Evolutionary conservation across 495 filamentous ascomycete genomes (phyloP).

Genomic region (Penicillium cataractarum): DNA sequence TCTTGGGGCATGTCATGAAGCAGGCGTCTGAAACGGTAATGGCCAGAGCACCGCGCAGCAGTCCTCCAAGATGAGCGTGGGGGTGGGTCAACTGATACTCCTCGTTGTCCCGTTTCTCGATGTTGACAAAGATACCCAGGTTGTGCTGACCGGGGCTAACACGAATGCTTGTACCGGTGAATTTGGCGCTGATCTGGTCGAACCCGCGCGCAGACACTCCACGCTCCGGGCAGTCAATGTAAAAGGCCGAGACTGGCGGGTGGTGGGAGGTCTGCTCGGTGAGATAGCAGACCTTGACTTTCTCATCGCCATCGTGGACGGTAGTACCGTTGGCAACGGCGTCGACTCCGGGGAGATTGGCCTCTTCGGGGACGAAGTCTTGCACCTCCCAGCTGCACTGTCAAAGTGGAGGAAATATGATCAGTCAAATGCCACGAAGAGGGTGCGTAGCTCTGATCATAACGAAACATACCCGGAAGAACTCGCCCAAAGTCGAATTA

Average conservation of each 20-base stretch:
- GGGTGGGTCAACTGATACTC: slow-evolving; percentile 95
- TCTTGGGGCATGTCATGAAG: slow-evolving; percentile 84
- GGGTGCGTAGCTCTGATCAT: not conserved
- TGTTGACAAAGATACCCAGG: slow-evolving; percentile 89
- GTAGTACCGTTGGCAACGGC: slow-evolving; percentile 40
- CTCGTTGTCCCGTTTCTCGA: slow-evolving; percentile 79
- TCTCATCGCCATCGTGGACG: slow-evolving; percentile 47
- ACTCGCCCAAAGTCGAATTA: slow-evolving; percentile 96
- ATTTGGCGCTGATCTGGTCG: slow-evolving; percentile 96
- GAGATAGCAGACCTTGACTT: slow-evolving; percentile 82
- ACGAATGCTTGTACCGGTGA: slow-evolving; percentile 92
- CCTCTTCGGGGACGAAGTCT: slow-evolving; percentile 59
- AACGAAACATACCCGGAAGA: slow-evolving; percentile 74
- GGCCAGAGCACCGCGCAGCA: slow-evolving; percentile 79
- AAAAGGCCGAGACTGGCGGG: slow-evolving; percentile 96
- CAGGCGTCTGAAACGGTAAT: slow-evolving; percentile 87
- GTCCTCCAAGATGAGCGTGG: slow-evolving; percentile 85
- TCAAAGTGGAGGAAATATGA: slow-evolving; percentile 11
- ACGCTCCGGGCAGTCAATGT: slow-evolving; percentile 88
- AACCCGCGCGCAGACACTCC: slow-evolving; percentile 88
- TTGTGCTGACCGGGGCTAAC: slow-evolving; percentile 93
- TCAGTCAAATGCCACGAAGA: not conserved
- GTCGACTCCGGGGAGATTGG: slow-evolving; percentile 37
- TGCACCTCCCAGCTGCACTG: slow-evolving; percentile 94
- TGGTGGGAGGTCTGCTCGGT: slow-evolving; percentile 99